phyloP scores from a whole-genome alignment of 768 basidiomycete genomes.

The Sutorius australiensis region DNA sequence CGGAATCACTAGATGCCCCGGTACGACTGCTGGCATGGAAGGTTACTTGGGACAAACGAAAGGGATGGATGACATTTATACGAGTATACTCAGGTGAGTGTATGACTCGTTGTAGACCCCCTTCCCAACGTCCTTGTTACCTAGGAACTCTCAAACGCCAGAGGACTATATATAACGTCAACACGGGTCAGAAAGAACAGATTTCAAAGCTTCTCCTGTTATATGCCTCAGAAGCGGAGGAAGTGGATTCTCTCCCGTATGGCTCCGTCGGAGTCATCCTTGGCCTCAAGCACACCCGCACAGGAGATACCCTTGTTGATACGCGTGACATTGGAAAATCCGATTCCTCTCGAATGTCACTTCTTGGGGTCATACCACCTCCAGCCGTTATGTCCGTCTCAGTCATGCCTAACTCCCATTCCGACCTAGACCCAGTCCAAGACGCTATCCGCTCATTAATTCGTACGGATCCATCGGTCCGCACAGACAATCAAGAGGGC shows the following conservation, averaged over 20 bases:
- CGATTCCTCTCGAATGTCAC: slow-evolving; percentile 35
- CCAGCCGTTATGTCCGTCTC: slow-evolving; percentile 84
- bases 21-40: slow-evolving; percentile 81
- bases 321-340: slow-evolving; percentile 35
- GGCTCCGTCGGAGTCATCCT: slow-evolving; percentile 84
- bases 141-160: slow-evolving; percentile 64
- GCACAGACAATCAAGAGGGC: slow-evolving; percentile 75
- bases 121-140: slow-evolving; percentile 3
- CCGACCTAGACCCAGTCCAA: slow-evolving; percentile 75
- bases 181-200: slow-evolving; percentile 66
- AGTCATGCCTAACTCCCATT: slow-evolving; percentile 74
- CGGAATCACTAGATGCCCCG: slow-evolving; percentile 44
- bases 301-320: slow-evolving; percentile 80
- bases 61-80: slow-evolving; percentile 93
- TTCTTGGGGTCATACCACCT: slow-evolving; percentile 69
- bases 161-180: slow-evolving; percentile 58
- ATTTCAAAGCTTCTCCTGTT: slow-evolving; percentile 71
- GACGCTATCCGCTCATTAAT: slow-evolving; percentile 65
- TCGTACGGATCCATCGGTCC: slow-evolving; percentile 89
- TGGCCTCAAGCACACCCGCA: slow-evolving; percentile 79
- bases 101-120: neutral
- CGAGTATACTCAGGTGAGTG: slow-evolving; percentile 78
- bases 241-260: slow-evolving; percentile 75
- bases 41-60: slow-evolving; percentile 76
- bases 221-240: slow-evolving; percentile 71